phyloP scores from a whole-genome alignment of 2,329 filamentous ascomycete genomes.

The Fusarium xylarioides region DNA sequence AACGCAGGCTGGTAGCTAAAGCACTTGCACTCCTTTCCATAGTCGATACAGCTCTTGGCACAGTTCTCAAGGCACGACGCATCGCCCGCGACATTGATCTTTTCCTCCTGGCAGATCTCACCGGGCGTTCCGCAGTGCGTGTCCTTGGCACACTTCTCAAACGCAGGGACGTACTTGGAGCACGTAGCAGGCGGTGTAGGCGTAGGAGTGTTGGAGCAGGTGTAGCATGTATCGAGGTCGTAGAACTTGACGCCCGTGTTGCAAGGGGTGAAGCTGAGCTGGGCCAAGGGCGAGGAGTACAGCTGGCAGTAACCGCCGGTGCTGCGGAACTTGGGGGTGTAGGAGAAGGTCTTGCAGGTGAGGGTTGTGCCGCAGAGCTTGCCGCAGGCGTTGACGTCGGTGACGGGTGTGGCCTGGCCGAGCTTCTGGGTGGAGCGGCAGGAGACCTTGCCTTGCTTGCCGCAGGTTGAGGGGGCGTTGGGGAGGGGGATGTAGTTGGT shows the following conservation, averaged over 20 bases:
- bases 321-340: neutral
- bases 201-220: neutral
- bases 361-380: conserved; percentile 1
- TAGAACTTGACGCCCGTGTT: conserved; percentile 23
- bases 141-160: conserved; percentile 2
- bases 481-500: conserved; percentile 3
- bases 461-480: conserved; percentile 5
- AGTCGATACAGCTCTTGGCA: conserved; percentile 32
- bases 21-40: conserved; percentile 9
- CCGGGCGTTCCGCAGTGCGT: conserved; percentile 21
- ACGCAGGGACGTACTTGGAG: conserved; percentile 21
- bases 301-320: conserved; percentile 6
- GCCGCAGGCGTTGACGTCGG: neutral
- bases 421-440: conserved; percentile 14
- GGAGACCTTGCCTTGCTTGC: conserved; percentile 13
- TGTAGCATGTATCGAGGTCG: conserved; percentile 21
- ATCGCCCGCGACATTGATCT: conserved; percentile 6
- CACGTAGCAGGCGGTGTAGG: conserved; percentile 10
- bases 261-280: conserved; percentile 10
- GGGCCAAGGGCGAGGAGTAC: neutral
- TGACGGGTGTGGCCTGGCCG: neutral
- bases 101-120: conserved; percentile 10
- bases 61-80: conserved; percentile 23
- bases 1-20: conserved; percentile 17
- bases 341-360: conserved; percentile 25